Evolutionary conservation across 257 asterid genomes (phyloP), one percentile per base, ranked within the genome.

Genomic region (Cruciata laevipes): DNA sequence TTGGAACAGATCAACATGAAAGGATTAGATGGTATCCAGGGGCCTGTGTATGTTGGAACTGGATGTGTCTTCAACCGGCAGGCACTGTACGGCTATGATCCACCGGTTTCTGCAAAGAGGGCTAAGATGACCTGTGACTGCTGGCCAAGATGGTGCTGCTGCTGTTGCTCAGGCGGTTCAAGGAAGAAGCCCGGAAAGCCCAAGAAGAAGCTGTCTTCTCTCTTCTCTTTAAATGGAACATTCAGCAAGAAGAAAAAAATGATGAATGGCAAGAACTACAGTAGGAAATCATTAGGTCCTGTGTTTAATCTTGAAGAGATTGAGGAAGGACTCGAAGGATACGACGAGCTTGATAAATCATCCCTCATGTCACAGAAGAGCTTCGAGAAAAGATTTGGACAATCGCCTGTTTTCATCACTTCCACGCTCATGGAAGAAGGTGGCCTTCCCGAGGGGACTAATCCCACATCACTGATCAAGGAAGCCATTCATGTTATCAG

Each of bases 401-500:
- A 83, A 82, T 89, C 96, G 6, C 95, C 93, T 0, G 95, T 89
- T 71, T 85, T 89, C 77, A 84, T 89, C 72, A 71, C 93, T 61
- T 89, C 95, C 64, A 89, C 95, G 57, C 89, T 87, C 52, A 82
- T 76, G 89, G 95, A 89, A 84, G 85, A 84, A 51, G 95, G 95
- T 53, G 96, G 96, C 42, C 89, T 83, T 30, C 92, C 95, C 3
- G 85, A 85, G 70, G 91, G 93, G 65, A 85, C 85, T 68, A 85
- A 78, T 57, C 73, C 89, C 0, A 71, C 83, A 0, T 79, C 96
- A 14, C 84, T 85, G 35, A 79, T 85, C 71, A 87, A 87, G 79
- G 93, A 89, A 82, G 96, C 96, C 78, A 87, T 89, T 78, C 93
- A 87, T 81, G 95, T 89, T 49, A 89, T 89, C 56, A 85, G 96